These are phyloP conservation scores for Arachnomyces sp. DNA, from an alignment of 2,329 filamentous ascomycete genomes.

Conservation along the genomic window DNA sequence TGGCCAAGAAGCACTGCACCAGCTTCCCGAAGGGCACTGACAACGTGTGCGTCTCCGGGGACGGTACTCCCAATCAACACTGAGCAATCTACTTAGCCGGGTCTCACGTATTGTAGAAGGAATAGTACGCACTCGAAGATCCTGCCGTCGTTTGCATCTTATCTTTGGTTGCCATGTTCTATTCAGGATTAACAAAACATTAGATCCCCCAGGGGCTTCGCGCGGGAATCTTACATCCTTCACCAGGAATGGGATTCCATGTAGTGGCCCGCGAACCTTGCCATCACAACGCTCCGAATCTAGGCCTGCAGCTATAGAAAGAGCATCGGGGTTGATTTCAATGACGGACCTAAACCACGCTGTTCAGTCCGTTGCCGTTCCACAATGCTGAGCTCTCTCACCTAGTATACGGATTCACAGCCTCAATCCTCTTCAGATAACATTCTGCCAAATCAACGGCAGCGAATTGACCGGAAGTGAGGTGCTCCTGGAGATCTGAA, in stretches of 20 bases:
- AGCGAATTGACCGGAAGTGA: slow-evolving; percentile 48
- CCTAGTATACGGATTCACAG: slow-evolving; percentile 59
- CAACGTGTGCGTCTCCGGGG: slow-evolving; percentile 59
- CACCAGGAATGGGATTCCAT: slow-evolving; percentile 66
- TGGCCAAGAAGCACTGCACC: slow-evolving; percentile 65
- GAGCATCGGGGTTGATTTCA: slow-evolving; percentile 59
- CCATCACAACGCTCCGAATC: slow-evolving; percentile 54
- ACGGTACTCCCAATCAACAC: slow-evolving; percentile 58
- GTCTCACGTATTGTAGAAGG: too few species aligned
- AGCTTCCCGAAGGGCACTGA: slow-evolving; percentile 52
- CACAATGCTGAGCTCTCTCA: slow-evolving; percentile 23
- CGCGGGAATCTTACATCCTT: slow-evolving; percentile 45
- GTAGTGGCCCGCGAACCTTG: slow-evolving; percentile 54
- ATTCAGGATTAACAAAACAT: neutral
- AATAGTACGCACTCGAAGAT: slow-evolving; percentile 15
- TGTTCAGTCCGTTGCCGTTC: neutral
- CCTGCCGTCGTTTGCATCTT: slow-evolving; percentile 68
- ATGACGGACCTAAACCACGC: slow-evolving; percentile 39
- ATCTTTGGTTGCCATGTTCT: slow-evolving; percentile 58
- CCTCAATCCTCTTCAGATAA: slow-evolving; percentile 53
- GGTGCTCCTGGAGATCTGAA: slow-evolving; percentile 54
- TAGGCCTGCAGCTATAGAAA: slow-evolving; percentile 51
- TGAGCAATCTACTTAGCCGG: slow-evolving; percentile 30
- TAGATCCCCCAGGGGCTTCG: too few species aligned
- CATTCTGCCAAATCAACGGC: slow-evolving; percentile 53